phyloP scores from a whole-genome alignment of 2,329 filamentous ascomycete genomes.

The Pseudocercospora musae region DNA sequence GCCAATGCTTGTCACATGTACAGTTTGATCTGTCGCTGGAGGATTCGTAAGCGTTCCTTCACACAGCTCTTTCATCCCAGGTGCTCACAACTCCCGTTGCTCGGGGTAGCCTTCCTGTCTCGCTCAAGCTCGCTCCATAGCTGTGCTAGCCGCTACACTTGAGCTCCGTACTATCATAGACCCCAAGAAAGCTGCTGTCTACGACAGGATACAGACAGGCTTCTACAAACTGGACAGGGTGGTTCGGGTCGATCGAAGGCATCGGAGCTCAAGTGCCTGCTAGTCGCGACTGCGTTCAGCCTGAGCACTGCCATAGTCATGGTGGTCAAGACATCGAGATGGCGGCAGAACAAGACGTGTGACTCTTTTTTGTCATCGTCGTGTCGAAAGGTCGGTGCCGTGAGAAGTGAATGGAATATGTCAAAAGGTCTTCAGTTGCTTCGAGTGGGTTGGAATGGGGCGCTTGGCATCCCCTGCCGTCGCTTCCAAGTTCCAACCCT shows the following conservation, averaged over 20 bases:
- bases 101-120: not conserved
- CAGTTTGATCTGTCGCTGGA: not conserved
- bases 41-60: not conserved
- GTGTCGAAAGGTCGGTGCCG: not conserved
- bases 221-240: not conserved
- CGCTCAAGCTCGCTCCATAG: not conserved
- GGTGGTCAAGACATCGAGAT: not conserved
- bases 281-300: not conserved
- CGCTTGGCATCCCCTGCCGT: not conserved
- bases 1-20: not conserved
- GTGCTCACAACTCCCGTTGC: not conserved
- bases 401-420: not conserved
- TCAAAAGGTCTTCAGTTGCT: too few relatives aligned
- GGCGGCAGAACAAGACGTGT: too few relatives aligned
- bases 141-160: not conserved
- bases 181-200: not conserved
- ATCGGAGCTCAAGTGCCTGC: not conserved
- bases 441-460: not conserved
- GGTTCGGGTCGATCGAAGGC: not conserved
- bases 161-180: not conserved
- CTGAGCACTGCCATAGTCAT: not conserved
- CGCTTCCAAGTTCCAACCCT: not conserved
- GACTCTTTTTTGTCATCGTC: not conserved
- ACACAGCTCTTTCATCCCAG: not conserved
- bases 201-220: not conserved